phyloP scores from a whole-genome alignment of 1,284 basidiomycete species.

The Pseudozyma tsukubaensis region DNA sequence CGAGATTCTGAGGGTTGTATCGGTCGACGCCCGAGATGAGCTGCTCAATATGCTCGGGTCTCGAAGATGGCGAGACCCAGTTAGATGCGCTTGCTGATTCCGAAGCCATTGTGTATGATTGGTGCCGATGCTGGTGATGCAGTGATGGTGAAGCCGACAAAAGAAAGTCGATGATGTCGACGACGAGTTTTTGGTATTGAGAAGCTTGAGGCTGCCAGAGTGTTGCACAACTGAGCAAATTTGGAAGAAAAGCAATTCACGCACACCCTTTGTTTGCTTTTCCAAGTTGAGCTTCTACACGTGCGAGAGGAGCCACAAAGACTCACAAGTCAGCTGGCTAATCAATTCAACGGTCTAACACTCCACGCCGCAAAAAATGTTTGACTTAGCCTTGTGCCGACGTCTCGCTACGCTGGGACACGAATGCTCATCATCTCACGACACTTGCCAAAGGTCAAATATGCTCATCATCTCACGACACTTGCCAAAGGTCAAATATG shows the following conservation, averaged over 20 bases:
- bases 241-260: conserved; percentile 33
- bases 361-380: no score
- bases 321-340: no score
- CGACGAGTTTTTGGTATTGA: background rate
- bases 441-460: no score
- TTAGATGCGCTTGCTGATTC: conserved; percentile 38
- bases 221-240: conserved; percentile 20
- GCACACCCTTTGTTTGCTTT: background rate
- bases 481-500: no score
- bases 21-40: conserved; percentile 75
- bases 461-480: no score
- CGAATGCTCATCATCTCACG: no score
- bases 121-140: conserved; percentile 4
- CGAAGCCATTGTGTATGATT: conserved; percentile 29
- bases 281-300: conserved; percentile 15
- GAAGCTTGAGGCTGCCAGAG: background rate
- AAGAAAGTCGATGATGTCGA: conserved; percentile 1
- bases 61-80: conserved; percentile 53
- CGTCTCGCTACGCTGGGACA: no score
- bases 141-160: conserved; percentile 10
- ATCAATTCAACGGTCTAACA: no score
- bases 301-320: conserved; percentile 17
- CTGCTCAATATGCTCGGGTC: conserved; percentile 64
- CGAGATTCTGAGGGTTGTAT: conserved; percentile 93
- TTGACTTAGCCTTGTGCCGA: no score